Evolutionary conservation across 148 eudicot genomes (phyloP).

Genomic region (Cornus florida): DNA sequence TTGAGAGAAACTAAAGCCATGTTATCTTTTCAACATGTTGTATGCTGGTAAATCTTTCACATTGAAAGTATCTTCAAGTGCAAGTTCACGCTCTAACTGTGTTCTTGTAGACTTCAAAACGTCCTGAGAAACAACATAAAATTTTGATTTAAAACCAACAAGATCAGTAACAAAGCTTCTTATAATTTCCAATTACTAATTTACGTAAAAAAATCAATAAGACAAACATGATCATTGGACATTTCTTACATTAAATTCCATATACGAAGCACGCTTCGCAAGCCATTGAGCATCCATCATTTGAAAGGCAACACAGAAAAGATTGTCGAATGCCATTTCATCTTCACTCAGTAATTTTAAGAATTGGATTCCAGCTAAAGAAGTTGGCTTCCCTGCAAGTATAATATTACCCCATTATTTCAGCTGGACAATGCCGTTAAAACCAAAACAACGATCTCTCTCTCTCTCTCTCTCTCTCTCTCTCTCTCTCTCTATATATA

Average conservation of each 20-base stretch:
- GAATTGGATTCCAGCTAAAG: slow-evolving; percentile 51
- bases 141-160: background rate
- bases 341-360: slow-evolving; percentile 59
- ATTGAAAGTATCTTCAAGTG: slow-evolving; percentile 61
- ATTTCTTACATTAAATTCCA: slow-evolving; percentile 66
- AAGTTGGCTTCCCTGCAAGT: slow-evolving; percentile 61
- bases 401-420: background rate
- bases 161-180: background rate
- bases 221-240: background rate
- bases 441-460: no score
- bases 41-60: slow-evolving; percentile 89
- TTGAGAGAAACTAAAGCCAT: no score
- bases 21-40: slow-evolving; percentile 58
- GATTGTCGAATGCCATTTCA: slow-evolving; percentile 75
- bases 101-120: slow-evolving; percentile 84
- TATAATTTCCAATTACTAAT: background rate
- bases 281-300: slow-evolving; percentile 95
- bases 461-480: no score
- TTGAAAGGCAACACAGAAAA: slow-evolving; percentile 66
- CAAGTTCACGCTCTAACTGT: slow-evolving; percentile 87
- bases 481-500: no score
- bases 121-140: slow-evolving; percentile 41
- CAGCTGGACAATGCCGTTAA: background rate
- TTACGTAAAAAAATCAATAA: background rate
- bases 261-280: slow-evolving; percentile 78